Evolutionary conservation across 1,284 basidiomycete genomes (phyloP).

Genomic region (Cystobasidiaceae sp.): DNA sequence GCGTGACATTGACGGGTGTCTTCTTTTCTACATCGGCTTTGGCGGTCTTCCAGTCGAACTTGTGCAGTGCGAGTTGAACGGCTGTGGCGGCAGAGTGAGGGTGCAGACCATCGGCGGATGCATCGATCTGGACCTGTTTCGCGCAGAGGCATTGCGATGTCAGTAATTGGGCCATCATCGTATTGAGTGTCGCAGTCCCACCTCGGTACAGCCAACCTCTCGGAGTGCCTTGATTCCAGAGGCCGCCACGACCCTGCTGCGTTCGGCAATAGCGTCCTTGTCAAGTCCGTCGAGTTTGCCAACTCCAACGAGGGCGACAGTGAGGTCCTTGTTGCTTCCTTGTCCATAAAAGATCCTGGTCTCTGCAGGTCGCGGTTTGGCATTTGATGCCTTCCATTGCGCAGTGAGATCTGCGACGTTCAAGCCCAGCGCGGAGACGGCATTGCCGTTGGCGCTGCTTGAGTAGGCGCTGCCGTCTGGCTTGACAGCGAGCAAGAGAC

Average conservation of each 20-base stretch:
- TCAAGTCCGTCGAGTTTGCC: constrained; percentile 25
- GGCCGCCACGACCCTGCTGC: constrained; percentile 36
- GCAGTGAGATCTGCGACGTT: constrained; percentile 48
- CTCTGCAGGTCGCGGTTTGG: constrained; percentile 59
- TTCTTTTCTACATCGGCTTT: constrained; percentile 44
- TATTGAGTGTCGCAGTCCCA: background rate
- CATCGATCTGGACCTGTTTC: constrained; percentile 57
- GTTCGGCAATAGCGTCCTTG: constrained; percentile 30
- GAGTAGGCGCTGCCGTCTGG: constrained; percentile 50
- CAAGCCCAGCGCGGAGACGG: constrained; percentile 42
- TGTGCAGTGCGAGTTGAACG: constrained; percentile 65
- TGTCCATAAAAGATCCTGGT: constrained; percentile 59
- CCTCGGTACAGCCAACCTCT: constrained; percentile 23
- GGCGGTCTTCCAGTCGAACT: constrained; percentile 66
- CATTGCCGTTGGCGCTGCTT: constrained; percentile 48
- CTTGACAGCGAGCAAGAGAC: constrained; percentile 27
- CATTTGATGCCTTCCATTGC: constrained; percentile 49
- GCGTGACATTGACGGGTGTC: constrained; percentile 48
- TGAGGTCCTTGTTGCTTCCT: constrained; percentile 5
- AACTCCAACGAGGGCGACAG: constrained; percentile 9
- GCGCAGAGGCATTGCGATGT: background rate
- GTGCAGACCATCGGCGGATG: constrained; percentile 61
- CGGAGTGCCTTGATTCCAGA: constrained; percentile 31
- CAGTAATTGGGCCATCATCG: background rate
- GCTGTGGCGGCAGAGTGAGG: constrained; percentile 73